Evolutionary conservation across 108 stramenopile species (phyloP).

Genomic region (Aurantiochytrium sp.): DNA sequence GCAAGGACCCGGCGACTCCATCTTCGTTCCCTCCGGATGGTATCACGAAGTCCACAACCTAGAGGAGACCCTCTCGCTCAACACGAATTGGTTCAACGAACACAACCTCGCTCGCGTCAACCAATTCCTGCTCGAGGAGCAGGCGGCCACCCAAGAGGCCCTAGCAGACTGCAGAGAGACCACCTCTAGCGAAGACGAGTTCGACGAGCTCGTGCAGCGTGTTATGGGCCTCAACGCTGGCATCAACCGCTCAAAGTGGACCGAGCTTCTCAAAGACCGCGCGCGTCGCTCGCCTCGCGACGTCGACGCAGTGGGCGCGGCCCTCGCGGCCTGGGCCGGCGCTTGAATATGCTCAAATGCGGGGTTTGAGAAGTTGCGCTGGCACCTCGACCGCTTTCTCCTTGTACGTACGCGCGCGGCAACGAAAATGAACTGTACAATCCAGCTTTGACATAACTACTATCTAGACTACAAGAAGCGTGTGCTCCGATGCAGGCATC

Average conservation of each 20-base stretch:
- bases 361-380: too few species aligned
- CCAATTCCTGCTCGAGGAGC: background rate
- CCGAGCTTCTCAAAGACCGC: background rate
- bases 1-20: conserved; percentile 66
- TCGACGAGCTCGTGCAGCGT: background rate
- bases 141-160: background rate
- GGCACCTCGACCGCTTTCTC: too few species aligned
- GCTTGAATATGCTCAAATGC: too few species aligned
- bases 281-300: background rate
- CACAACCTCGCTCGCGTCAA: background rate
- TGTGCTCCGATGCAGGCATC: too few species aligned
- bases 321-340: background rate
- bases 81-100: background rate
- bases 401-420: too few species aligned
- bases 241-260: background rate
- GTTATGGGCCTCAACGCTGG: background rate
- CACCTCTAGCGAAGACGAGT: background rate
- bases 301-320: background rate
- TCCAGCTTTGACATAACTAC: too few species aligned
- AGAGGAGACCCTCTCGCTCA: conserved; percentile 59
- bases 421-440: too few species aligned
- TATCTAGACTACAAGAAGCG: too few species aligned
- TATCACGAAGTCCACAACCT: conserved; percentile 74
- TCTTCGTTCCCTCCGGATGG: conserved; percentile 77
- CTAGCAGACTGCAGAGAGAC: background rate